These are phyloP conservation scores for Globisporangium iwayamae DNA, from an alignment of 352 stramenopile species.

Conservation along the genomic window DNA sequence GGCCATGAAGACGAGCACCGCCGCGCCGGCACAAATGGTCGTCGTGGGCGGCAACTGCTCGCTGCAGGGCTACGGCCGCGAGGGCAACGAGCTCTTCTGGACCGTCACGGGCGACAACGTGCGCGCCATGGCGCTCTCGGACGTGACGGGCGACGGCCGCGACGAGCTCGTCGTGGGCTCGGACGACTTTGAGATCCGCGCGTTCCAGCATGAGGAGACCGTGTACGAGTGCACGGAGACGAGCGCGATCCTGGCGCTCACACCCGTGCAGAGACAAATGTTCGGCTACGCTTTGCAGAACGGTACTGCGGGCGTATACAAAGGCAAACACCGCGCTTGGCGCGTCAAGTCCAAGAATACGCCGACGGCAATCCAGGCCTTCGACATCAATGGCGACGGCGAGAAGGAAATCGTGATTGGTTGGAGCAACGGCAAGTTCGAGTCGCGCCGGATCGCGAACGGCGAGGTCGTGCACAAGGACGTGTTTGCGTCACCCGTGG, in stretches of 20 bases:
- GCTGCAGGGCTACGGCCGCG: slow-evolving; percentile 81
- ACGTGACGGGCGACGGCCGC: slow-evolving; percentile 64
- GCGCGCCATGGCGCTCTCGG: slow-evolving; percentile 68
- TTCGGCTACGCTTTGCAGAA: slow-evolving; percentile 90
- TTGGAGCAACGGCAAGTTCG: slow-evolving; percentile 90
- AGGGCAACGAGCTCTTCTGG: slow-evolving; percentile 87
- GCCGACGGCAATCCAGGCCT: slow-evolving; percentile 73
- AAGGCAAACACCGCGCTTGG: slow-evolving; percentile 83
- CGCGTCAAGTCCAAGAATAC: slow-evolving; percentile 91
- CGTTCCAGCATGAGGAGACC: slow-evolving; percentile 88
- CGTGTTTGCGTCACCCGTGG: slow-evolving; percentile 55
- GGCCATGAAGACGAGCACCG: slow-evolving; percentile 27
- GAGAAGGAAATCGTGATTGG: slow-evolving; percentile 87
- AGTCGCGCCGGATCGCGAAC: slow-evolving; percentile 64
- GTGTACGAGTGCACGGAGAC: slow-evolving; percentile 89
- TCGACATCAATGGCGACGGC: slow-evolving; percentile 90
- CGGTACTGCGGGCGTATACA: slow-evolving; percentile 92
- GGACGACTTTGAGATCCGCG: slow-evolving; percentile 90
- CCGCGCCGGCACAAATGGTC: slow-evolving; percentile 57
- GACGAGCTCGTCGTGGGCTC: slow-evolving; percentile 86
- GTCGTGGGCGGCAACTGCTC: slow-evolving; percentile 92
- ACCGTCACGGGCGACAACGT: slow-evolving; percentile 92
- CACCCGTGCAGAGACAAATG: slow-evolving; percentile 60
- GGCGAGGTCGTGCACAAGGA: slow-evolving; percentile 86
- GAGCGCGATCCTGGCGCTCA: slow-evolving; percentile 66